These are phyloP conservation scores for Larix kaempferi DNA, from an alignment of 75 land plant species.

Conservation along the genomic window DNA sequence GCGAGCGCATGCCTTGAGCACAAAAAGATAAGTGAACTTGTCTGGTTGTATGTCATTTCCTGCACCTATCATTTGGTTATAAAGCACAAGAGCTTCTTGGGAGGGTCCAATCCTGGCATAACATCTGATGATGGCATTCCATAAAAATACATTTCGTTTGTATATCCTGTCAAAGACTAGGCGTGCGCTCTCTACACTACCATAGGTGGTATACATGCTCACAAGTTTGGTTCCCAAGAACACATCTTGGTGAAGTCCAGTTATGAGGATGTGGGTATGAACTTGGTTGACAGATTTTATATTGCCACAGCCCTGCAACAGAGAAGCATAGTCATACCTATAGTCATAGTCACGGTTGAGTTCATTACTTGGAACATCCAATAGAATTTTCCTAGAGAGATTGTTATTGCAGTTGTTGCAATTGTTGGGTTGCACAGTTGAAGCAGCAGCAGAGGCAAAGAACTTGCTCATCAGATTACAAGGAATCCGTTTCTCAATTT, in stretches of 20 bases:
- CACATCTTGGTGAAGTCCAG: background rate
- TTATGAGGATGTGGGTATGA: background rate
- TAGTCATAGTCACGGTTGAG: no score
- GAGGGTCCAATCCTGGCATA: slow-evolving; percentile 19
- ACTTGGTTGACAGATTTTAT: background rate
- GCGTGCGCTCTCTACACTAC: slow-evolving; percentile 12
- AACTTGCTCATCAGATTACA: no score
- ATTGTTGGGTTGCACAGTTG: no score
- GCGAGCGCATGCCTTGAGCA: slow-evolving; percentile 37
- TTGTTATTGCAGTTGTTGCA: no score
- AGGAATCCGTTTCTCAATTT: no score
- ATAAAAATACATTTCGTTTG: slow-evolving; percentile 38
- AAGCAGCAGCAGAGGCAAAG: no score
- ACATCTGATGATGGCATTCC: slow-evolving; percentile 47
- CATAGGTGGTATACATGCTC: background rate
- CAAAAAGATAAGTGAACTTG: slow-evolving; percentile 48
- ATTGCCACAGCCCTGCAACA: background rate
- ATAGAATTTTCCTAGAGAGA: no score
- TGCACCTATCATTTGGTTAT: slow-evolving; percentile 23
- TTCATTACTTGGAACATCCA: no score
- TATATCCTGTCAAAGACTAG: slow-evolving; percentile 21
- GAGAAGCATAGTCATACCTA: background rate
- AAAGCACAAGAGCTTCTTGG: slow-evolving; percentile 14
- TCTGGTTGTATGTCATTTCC: slow-evolving; percentile 20
- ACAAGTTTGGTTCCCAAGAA: slow-evolving; percentile 7